Conservation (phyloP, 306 rosid genomes). For the Rosa rugosa region DNA sequence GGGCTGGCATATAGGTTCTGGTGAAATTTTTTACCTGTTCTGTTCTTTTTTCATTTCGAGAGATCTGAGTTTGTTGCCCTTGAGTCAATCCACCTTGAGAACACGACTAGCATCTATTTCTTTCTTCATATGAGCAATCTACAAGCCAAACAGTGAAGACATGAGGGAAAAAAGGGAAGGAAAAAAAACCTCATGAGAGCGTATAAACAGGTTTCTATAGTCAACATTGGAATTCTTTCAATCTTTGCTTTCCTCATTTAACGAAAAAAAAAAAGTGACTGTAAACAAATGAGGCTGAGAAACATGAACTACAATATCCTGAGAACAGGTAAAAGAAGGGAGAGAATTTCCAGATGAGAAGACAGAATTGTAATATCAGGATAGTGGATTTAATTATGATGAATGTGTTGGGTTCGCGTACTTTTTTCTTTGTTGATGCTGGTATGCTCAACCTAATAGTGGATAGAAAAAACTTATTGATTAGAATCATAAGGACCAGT, state of each 20-base stretch:
- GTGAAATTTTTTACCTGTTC: constrained; percentile 50
- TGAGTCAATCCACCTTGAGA: constrained; percentile 97
- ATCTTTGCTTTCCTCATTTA: background rate
- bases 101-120: constrained; percentile 92
- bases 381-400: background rate
- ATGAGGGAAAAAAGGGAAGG: background rate
- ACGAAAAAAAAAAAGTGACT: background rate
- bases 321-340: background rate
- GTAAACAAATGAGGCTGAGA: background rate
- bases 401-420: background rate
- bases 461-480: background rate
- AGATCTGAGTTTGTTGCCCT: constrained; percentile 97
- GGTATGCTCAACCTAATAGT: background rate
- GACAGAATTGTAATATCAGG: background rate
- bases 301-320: background rate
- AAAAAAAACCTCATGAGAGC: background rate
- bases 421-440: background rate
- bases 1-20: background rate
- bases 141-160: constrained; percentile 13
- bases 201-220: background rate
- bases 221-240: constrained; percentile 3
- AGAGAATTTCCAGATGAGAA: background rate
- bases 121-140: constrained; percentile 93
- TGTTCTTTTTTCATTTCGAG: constrained; percentile 95
- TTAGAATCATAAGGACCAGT: background rate